Percentiles rank a stretch among this genome's conserved stretches.
These are phyloP conservation scores for Amaranthus tricolor DNA, from an alignment of 179 eudicot species.

Conservation along the genomic window DNA sequence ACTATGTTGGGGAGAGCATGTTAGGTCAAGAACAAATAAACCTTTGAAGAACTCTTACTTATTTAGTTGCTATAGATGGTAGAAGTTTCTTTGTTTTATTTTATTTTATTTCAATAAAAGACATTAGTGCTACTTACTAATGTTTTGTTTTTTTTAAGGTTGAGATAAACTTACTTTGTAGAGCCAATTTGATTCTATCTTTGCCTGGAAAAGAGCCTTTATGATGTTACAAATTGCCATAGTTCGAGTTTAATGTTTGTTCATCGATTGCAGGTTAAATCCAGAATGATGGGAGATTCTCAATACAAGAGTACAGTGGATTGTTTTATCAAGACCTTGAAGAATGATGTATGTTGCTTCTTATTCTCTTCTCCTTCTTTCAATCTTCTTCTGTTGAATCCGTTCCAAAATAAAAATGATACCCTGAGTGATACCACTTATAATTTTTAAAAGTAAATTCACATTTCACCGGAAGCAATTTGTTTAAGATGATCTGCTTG, in stretches of 20 bases:
- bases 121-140: too few species aligned
- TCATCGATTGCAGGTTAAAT: constrained; percentile 67
- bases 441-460: too few species aligned
- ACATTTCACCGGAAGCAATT: too few species aligned
- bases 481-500: too few species aligned
- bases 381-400: background rate
- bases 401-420: background rate
- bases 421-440: background rate
- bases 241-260: constrained; percentile 1
- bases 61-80: background rate
- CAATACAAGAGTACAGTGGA: constrained; percentile 83
- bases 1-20: too few species aligned
- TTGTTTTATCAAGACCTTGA: constrained; percentile 84
- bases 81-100: background rate
- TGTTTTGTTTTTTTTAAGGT: too few species aligned
- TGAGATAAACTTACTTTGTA: background rate
- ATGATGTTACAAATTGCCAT: background rate
- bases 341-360: constrained; percentile 71
- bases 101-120: background rate
- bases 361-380: background rate
- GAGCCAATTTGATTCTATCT: background rate
- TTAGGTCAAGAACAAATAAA: too few species aligned
- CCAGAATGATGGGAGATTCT: constrained; percentile 98
- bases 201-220: background rate
- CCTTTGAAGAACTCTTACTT: background rate